These are phyloP conservation scores for Polytrichum formosum DNA, from an alignment of 225 moss, liverwort and hornwort species.

Conservation along the genomic window DNA sequence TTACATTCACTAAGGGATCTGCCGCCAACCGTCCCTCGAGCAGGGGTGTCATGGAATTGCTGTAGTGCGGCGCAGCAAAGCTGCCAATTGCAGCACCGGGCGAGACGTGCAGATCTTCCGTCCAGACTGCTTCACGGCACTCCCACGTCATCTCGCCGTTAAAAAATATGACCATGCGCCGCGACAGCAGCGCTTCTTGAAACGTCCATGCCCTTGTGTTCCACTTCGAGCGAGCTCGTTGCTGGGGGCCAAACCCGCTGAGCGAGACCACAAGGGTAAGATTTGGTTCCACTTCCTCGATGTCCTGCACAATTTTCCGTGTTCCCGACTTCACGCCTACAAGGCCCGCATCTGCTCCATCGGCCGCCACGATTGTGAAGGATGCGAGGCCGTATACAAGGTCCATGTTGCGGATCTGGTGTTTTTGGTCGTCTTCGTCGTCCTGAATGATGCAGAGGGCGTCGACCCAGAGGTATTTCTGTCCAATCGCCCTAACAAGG, in stretches of 20 bases:
- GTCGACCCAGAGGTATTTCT: slow-evolving; percentile 3
- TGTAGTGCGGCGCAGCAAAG: slow-evolving; percentile 11
- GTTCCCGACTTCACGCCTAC: not conserved
- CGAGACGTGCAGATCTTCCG: slow-evolving; percentile 10
- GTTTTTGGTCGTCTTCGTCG: not conserved
- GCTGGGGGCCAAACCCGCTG: slow-evolving; percentile 4
- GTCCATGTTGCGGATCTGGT: slow-evolving; percentile 1
- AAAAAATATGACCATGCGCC: slow-evolving; percentile 8
- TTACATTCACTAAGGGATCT: too few species aligned
- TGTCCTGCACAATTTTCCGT: slow-evolving; percentile 11
- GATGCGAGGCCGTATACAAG: not conserved
- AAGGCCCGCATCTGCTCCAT: slow-evolving; percentile 1
- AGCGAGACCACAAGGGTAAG: slow-evolving; percentile 2
- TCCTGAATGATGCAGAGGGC: slow-evolving; percentile 1
- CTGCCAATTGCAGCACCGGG: slow-evolving; percentile 4
- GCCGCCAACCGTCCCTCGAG: not conserved
- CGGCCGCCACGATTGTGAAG: not conserved
- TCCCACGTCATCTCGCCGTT: slow-evolving; percentile 17
- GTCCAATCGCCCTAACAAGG: not conserved
- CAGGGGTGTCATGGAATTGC: slow-evolving; percentile 14
- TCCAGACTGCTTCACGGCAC: slow-evolving; percentile 19
- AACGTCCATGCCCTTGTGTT: slow-evolving; percentile 11
- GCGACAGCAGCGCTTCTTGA: slow-evolving; percentile 12
- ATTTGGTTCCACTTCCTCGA: slow-evolving; percentile 8
- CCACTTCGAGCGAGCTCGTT: slow-evolving; percentile 7